phyloP scores from a whole-genome alignment of 805 yeast species.

The Yamadazyma insecticola region DNA sequence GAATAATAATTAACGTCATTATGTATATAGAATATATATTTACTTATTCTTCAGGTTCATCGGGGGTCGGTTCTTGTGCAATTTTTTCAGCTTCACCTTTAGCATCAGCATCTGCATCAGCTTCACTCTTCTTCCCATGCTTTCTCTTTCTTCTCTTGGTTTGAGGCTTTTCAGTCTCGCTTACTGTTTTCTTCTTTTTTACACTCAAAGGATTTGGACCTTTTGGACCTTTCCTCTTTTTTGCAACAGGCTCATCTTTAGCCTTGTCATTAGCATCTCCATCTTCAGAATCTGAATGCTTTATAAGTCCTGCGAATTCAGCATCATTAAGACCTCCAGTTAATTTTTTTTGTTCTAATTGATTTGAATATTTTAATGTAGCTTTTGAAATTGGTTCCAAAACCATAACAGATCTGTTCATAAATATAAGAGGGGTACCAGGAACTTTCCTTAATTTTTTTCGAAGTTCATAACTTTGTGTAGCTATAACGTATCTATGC shows the following conservation, averaged over 20 bases:
- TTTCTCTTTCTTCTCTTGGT: conserved; percentile 16
- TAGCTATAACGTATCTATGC: conserved; percentile 86
- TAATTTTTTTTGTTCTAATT: conserved; percentile 63
- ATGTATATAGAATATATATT: too few species aligned
- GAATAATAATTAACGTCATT: too few species aligned
- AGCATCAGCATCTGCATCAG: neutral
- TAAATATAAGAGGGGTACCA: conserved; percentile 84
- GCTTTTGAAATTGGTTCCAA: conserved; percentile 89
- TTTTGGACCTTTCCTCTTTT: conserved; percentile 66
- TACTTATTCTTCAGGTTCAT: too few species aligned
- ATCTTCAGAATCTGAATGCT: too few species aligned
- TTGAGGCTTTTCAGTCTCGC: conserved; percentile 8
- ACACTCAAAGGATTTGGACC: conserved; percentile 90
- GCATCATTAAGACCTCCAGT: conserved; percentile 74
- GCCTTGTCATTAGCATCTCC: conserved; percentile 16
- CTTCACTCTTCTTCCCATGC: conserved; percentile 10
- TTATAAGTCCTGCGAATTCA: too few species aligned
- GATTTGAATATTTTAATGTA: conserved; percentile 37
- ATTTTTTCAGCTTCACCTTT: neutral
- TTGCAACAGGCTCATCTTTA: conserved; percentile 9
- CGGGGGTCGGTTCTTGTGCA: too few species aligned
- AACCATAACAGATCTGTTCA: conserved; percentile 89
- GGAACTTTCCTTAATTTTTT: conserved; percentile 68
- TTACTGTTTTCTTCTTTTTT: conserved; percentile 68
- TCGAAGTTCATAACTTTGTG: conserved; percentile 72